Evolutionary conservation across 2,329 filamentous ascomycete species (phyloP).

Genomic region (Cladorrhinum sp.): DNA sequence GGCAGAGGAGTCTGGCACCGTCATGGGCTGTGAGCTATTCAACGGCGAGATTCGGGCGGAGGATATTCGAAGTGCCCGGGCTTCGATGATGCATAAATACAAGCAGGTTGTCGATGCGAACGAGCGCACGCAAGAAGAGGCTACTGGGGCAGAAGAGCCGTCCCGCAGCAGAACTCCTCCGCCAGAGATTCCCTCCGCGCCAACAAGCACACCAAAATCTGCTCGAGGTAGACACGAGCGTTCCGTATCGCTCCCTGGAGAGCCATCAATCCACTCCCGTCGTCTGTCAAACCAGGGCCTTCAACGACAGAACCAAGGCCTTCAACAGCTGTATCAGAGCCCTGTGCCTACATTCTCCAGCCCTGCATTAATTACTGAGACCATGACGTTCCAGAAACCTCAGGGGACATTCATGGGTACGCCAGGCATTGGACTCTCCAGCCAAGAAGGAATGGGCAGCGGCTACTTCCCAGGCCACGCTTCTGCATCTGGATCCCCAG

Average conservation of each 20-base stretch:
- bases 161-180: no score
- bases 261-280: background rate
- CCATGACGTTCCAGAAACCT: background rate
- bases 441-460: background rate
- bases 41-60: background rate
- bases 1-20: constrained; percentile 1
- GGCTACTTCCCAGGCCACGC: background rate
- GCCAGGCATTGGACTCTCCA: background rate
- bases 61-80: constrained; percentile 1
- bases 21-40: constrained; percentile 12
- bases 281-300: background rate
- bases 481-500: background rate
- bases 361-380: background rate
- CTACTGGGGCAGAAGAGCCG: no score
- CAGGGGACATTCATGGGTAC: background rate
- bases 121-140: background rate
- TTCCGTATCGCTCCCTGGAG: background rate
- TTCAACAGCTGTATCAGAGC: background rate
- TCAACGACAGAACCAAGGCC: no score
- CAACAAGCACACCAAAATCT: background rate
- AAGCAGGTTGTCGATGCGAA: background rate
- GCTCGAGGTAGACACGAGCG: constrained; percentile 1
- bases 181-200: background rate
- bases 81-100: constrained; percentile 7
- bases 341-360: background rate